These are phyloP conservation scores for Fusarium cyanostomum DNA, from an alignment of 2,329 filamentous ascomycete genomes.

Conservation along the genomic window DNA sequence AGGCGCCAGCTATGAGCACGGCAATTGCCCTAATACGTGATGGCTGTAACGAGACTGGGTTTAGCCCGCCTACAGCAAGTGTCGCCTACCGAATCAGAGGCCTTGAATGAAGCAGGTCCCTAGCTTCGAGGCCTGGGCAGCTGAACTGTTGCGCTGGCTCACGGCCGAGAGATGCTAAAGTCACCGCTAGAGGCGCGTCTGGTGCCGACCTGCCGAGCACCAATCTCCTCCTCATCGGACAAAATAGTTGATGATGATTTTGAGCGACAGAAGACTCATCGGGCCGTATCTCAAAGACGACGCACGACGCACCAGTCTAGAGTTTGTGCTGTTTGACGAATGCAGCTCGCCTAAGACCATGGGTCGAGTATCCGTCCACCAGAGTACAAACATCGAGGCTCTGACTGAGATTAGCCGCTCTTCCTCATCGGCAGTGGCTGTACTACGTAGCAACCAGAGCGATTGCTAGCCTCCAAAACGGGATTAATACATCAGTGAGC, in stretches of 20 bases:
- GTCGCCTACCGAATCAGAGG: not conserved
- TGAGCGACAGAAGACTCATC: not conserved
- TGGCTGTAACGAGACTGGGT: conserved; percentile 14
- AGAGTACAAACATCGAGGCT: no score
- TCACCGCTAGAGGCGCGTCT: conserved; percentile 29
- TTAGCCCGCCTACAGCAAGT: not conserved
- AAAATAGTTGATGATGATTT: not conserved
- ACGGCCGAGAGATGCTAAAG: conserved; percentile 22
- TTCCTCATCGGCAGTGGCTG: conserved; percentile 10
- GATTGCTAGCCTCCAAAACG: not conserved
- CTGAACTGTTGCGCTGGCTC: conserved; percentile 15
- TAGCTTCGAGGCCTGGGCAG: conserved; percentile 17
- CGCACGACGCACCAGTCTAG: not conserved
- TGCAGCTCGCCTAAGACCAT: conserved; percentile 25
- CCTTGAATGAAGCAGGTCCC: rapidly evolving
- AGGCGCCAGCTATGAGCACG: conserved; percentile 17
- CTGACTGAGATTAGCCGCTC: not conserved
- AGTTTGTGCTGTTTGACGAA: conserved; percentile 8
- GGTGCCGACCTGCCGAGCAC: conserved; percentile 31
- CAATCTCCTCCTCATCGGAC: conserved; percentile 4
- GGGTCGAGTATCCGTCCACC: not conserved
- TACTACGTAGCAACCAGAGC: not conserved
- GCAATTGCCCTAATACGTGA: conserved; percentile 5
- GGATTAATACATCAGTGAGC: not conserved
- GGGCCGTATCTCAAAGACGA: not conserved